Evolutionary conservation across 495 filamentous ascomycete genomes (phyloP).

Genomic region (Parathielavia appendiculata): DNA sequence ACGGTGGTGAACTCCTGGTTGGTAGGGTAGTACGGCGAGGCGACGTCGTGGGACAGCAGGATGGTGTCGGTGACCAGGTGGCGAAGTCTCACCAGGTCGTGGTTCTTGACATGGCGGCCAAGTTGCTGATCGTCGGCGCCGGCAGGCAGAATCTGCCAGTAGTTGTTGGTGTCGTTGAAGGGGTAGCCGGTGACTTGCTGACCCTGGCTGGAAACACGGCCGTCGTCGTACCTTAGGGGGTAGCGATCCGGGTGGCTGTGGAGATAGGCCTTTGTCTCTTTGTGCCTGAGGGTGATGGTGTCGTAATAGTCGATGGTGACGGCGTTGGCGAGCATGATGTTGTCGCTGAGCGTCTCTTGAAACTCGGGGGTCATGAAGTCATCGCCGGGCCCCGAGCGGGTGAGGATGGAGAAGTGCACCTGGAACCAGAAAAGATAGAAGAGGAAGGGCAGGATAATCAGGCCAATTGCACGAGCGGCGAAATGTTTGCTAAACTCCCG

Average conservation of each 20-base stretch:
- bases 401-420: slow-evolving; percentile 90
- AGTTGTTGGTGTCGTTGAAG: slow-evolving; percentile 97
- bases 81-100: slow-evolving; percentile 81
- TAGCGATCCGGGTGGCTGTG: slow-evolving; percentile 90
- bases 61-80: slow-evolving; percentile 84
- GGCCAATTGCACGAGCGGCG: slow-evolving; percentile 69
- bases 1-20: slow-evolving; percentile 98
- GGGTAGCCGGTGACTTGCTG: slow-evolving; percentile 98
- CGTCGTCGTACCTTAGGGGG: slow-evolving; percentile 93
- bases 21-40: slow-evolving; percentile 93
- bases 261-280: slow-evolving; percentile 93
- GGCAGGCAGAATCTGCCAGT: slow-evolving; percentile 87
- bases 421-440: slow-evolving; percentile 99
- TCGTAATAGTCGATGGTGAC: slow-evolving; percentile 87
- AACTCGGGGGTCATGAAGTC: slow-evolving; percentile 99
- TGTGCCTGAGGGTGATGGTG: slow-evolving; percentile 80
- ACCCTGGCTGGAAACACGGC: slow-evolving; percentile 92
- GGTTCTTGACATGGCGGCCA: slow-evolving; percentile 68
- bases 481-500: slow-evolving; percentile 85
- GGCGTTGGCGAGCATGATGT: slow-evolving; percentile 80
- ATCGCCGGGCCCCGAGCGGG: slow-evolving; percentile 85
- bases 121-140: slow-evolving; percentile 46
- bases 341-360: slow-evolving; percentile 93
- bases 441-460: slow-evolving; percentile 88
- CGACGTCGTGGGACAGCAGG: slow-evolving; percentile 93